phyloP scores from a whole-genome alignment of 2,329 filamentous ascomycete species.

The Trichoderma cornu-damae region DNA sequence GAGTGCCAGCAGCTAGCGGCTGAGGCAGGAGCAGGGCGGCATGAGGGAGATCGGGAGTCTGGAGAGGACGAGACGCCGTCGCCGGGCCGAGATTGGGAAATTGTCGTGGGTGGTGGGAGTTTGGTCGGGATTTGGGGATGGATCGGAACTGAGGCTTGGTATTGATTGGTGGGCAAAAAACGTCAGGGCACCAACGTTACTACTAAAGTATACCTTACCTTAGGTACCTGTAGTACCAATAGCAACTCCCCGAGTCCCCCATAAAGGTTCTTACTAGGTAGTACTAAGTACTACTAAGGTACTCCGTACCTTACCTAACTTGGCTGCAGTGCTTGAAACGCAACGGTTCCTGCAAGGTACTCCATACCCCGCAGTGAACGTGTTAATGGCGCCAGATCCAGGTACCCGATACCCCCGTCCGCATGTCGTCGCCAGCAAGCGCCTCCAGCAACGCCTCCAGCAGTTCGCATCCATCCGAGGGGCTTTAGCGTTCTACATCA shows the following conservation, averaged over 20 bases:
- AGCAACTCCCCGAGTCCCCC: too few relatives aligned
- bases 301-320: too few relatives aligned
- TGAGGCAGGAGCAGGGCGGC: background rate
- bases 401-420: background rate
- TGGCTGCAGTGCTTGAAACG: too few relatives aligned
- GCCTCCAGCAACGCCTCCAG: background rate
- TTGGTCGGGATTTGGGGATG: conserved; percentile 5
- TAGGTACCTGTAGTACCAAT: too few relatives aligned
- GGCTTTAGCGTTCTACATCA: too few relatives aligned
- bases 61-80: background rate
- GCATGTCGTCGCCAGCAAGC: too few relatives aligned
- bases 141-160: too few relatives aligned
- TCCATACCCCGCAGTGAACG: background rate
- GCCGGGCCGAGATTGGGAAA: conserved; percentile 11
- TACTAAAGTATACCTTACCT: too few relatives aligned
- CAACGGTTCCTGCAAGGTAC: background rate
- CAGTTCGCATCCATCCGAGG: too few relatives aligned
- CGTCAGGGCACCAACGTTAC: too few relatives aligned
- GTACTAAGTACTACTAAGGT: too few relatives aligned
- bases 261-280: too few relatives aligned
- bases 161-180: background rate
- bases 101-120: conserved; percentile 11
- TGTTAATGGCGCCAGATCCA: background rate
- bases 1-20: background rate
- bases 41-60: background rate